A percentile compares a stretch with the other conserved stretches of the same genome.
These are phyloP conservation scores for Alternaria gaisen DNA, from an alignment of 2,329 filamentous ascomycete genomes.

Conservation along the genomic window DNA sequence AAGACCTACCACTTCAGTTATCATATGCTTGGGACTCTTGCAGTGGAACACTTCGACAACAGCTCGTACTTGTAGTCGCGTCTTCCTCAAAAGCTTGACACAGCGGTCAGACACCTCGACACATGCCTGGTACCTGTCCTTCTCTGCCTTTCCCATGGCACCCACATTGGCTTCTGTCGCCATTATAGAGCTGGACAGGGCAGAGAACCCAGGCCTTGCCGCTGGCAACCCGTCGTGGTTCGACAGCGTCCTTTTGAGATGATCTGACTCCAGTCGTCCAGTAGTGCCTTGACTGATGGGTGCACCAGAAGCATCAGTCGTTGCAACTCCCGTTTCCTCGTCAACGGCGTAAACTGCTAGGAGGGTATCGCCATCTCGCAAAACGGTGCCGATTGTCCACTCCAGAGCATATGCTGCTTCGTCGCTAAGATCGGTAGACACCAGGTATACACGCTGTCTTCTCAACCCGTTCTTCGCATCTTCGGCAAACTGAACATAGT, in stretches of 20 bases:
- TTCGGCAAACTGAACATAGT: slow-evolving; percentile 78
- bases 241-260: slow-evolving; percentile 72
- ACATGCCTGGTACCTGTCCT: slow-evolving; percentile 82
- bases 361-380: slow-evolving; percentile 92
- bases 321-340: slow-evolving; percentile 72
- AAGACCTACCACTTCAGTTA: slow-evolving; percentile 80
- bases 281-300: slow-evolving; percentile 77
- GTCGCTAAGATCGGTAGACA: slow-evolving; percentile 94
- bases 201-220: slow-evolving; percentile 39
- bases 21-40: slow-evolving; percentile 95
- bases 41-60: slow-evolving; percentile 97
- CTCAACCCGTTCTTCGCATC: slow-evolving; percentile 81
- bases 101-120: slow-evolving; percentile 85
- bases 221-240: slow-evolving; percentile 50
- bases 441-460: slow-evolving; percentile 86
- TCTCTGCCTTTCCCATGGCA: slow-evolving; percentile 66
- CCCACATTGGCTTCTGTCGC: slow-evolving; percentile 49
- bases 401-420: slow-evolving; percentile 95
- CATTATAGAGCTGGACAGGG: slow-evolving; percentile 47
- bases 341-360: slow-evolving; percentile 94
- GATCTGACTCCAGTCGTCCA: slow-evolving; percentile 75
- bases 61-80: slow-evolving; percentile 87
- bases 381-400: slow-evolving; percentile 95
- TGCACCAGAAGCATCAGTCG: slow-evolving; percentile 60
- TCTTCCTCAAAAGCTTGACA: slow-evolving; percentile 87